Percentiles rank a stretch among this genome's conserved stretches.
Evolutionary conservation across 352 stramenopile species (phyloP).

Genomic region (Pythium phragmitis): DNA sequence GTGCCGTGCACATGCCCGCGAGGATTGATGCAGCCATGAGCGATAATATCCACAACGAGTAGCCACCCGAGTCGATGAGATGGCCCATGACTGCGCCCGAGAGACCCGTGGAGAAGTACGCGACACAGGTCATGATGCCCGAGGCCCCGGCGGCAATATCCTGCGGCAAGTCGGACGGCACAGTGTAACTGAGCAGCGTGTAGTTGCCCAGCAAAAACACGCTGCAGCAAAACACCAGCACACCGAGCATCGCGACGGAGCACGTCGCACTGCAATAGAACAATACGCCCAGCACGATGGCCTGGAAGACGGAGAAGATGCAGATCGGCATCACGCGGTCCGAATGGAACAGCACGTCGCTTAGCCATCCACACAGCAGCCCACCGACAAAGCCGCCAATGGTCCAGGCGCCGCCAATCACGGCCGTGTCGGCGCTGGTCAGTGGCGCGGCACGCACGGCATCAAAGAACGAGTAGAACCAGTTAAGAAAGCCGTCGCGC

Average conservation of each 20-base stretch:
- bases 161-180: slow-evolving; percentile 68
- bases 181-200: slow-evolving; percentile 71
- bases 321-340: slow-evolving; percentile 69
- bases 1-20: slow-evolving; percentile 53
- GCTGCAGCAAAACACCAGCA: slow-evolving; percentile 62
- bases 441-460: slow-evolving; percentile 45
- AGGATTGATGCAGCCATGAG: slow-evolving; percentile 60
- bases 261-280: slow-evolving; percentile 58
- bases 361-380: slow-evolving; percentile 71
- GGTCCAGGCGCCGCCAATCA: slow-evolving; percentile 75
- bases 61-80: slow-evolving; percentile 53
- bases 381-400: slow-evolving; percentile 72
- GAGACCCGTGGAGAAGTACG: slow-evolving; percentile 69
- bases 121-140: slow-evolving; percentile 64
- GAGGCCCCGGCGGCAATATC: slow-evolving; percentile 65
- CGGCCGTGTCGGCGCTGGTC: slow-evolving; percentile 46
- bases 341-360: slow-evolving; percentile 64
- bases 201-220: slow-evolving; percentile 77
- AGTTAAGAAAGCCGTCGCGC: slow-evolving; percentile 72
- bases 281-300: slow-evolving; percentile 46
- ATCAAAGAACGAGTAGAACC: slow-evolving; percentile 79
- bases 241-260: slow-evolving; percentile 45
- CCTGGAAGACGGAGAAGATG: slow-evolving; percentile 69
- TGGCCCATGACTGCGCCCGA: slow-evolving; percentile 65
- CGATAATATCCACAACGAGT: slow-evolving; percentile 54